These are phyloP conservation scores for Globisporangium barbulae DNA, from an alignment of 352 stramenopile genomes.

Conservation along the genomic window DNA sequence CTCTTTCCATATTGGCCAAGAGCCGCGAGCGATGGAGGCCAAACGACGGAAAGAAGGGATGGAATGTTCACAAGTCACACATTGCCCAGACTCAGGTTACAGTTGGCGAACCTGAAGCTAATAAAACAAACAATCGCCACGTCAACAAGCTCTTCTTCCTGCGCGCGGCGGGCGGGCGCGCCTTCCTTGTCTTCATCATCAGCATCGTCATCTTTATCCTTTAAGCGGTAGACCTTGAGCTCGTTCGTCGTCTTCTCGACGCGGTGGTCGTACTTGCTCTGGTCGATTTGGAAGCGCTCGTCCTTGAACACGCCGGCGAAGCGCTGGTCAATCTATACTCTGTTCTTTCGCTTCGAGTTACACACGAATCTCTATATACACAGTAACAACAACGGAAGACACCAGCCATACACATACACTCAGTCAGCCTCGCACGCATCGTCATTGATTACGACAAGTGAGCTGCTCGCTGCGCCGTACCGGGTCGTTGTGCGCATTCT, in stretches of 20 bases:
- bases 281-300: constrained; percentile 74
- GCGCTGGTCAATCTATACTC: constrained; percentile 77
- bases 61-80: too few relatives aligned
- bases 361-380: constrained; percentile 58
- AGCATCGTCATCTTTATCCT: constrained; percentile 45
- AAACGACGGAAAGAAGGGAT: too few relatives aligned
- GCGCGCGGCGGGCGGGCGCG: constrained; percentile 15
- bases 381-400: not conserved
- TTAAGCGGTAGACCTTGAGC: constrained; percentile 74
- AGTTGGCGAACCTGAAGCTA: too few relatives aligned
- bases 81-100: too few relatives aligned
- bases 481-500: constrained; percentile 85
- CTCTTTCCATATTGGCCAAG: constrained; percentile 5
- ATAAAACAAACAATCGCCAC: too few relatives aligned
- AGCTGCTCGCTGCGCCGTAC: constrained; percentile 26
- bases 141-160: constrained; percentile 14
- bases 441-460: not conserved
- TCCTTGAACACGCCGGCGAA: constrained; percentile 73
- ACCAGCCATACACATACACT: not conserved
- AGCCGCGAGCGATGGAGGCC: not conserved
- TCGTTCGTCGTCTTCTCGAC: constrained; percentile 77
- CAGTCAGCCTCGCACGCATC: not conserved
- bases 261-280: constrained; percentile 78
- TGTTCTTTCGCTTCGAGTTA: constrained; percentile 76
- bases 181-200: constrained; percentile 24